Percentiles rank a stretch among this genome's conserved stretches.
Evolutionary conservation across 2,329 filamentous ascomycete genomes (phyloP).

Genomic region (Fusarium brevicatenulatum): DNA sequence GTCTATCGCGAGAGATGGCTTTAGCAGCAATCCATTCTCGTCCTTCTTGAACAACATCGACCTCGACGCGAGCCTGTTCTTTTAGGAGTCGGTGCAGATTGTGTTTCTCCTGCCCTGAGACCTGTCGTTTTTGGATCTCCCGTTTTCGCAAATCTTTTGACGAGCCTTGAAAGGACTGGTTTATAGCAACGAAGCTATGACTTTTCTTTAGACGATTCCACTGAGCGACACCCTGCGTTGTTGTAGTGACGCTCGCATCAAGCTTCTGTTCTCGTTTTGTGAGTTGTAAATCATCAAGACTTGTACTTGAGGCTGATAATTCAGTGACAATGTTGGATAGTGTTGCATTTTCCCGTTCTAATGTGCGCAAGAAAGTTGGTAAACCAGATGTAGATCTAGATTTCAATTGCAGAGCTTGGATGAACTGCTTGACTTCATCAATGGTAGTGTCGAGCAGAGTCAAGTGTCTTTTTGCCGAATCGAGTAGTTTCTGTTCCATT

Average conservation of each 20-base stretch:
- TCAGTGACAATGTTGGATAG: constrained; percentile 17
- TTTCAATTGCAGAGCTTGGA: constrained; percentile 13
- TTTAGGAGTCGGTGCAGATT: constrained; percentile 47
- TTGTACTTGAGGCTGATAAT: constrained; percentile 6
- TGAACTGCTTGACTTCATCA: constrained; percentile 13
- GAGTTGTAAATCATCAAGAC: constrained; percentile 9
- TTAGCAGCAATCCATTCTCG: constrained; percentile 50
- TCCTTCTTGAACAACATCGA: constrained; percentile 51
- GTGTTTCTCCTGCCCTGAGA: constrained; percentile 42
- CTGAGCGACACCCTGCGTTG: constrained; percentile 38
- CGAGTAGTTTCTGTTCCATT: constrained; percentile 17
- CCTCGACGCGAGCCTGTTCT: constrained; percentile 48
- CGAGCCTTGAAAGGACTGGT: constrained; percentile 49
- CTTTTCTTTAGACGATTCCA: constrained; percentile 51
- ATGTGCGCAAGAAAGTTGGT: constrained; percentile 18
- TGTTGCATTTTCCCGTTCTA: constrained; percentile 25
- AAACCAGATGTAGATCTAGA: constrained; percentile 28
- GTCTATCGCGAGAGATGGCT: constrained; percentile 45
- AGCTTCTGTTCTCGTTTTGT: constrained; percentile 32
- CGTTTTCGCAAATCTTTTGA: constrained; percentile 40
- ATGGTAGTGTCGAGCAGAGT: constrained; percentile 2
- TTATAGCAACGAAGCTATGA: constrained; percentile 45
- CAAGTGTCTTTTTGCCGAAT: constrained; percentile 25
- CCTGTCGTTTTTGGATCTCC: constrained; percentile 37
- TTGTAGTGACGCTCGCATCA: constrained; percentile 39